Conservation (phyloP, 306 rosid species). For the Cucurbita ficifolia region DNA sequence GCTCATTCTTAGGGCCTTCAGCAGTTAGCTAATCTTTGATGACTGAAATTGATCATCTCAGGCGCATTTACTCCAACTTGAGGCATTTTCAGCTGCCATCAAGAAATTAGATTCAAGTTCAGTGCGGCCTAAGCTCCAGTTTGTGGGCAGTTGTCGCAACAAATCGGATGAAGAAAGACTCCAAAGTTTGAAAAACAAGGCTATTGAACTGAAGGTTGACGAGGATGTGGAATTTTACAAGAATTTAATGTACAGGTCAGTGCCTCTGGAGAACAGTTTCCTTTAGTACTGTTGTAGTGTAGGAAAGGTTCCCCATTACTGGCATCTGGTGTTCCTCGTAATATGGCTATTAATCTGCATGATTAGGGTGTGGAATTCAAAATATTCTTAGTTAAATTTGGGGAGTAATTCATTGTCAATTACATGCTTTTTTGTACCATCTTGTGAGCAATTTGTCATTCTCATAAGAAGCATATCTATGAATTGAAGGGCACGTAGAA, state of each 20-base stretch:
- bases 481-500: neutral
- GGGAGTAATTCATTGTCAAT: neutral
- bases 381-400: neutral
- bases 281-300: neutral
- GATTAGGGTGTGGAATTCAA: neutral
- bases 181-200: conserved; percentile 45
- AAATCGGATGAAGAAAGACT: conserved; percentile 73
- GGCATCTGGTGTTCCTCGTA: neutral
- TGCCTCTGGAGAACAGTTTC: conserved; percentile 1
- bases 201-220: conserved; percentile 54
- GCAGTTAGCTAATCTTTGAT: conserved; percentile 13
- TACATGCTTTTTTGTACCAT: neutral
- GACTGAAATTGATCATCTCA: conserved; percentile 20
- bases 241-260: conserved; percentile 72
- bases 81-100: conserved; percentile 69
- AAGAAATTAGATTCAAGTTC: conserved; percentile 37
- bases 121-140: conserved; percentile 63
- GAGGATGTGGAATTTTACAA: conserved; percentile 61
- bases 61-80: conserved; percentile 94
- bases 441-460: neutral
- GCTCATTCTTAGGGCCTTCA: conserved; percentile 26
- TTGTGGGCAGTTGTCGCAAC: conserved; percentile 94
- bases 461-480: neutral
- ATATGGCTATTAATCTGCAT: neutral
- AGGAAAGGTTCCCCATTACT: neutral